Percentiles rank a stretch among this genome's conserved stretches.
Conservation (phyloP, 2,329 filamentous ascomycete genomes). For the Phaeosphaeria sp. region DNA sequence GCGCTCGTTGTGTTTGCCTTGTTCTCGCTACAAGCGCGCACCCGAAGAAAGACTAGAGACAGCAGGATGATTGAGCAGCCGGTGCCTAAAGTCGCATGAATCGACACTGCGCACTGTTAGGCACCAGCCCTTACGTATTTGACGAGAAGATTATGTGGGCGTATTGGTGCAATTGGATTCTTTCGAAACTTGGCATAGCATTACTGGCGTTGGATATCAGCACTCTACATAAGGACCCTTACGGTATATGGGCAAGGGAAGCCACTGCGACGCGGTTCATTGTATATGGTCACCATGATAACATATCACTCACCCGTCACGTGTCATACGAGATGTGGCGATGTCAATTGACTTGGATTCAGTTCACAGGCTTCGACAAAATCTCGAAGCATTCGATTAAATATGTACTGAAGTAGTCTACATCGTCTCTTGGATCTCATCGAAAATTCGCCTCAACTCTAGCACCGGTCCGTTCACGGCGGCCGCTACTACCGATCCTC, state of each 20-base stretch:
- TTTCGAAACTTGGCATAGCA: neutral
- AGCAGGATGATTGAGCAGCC: conserved; percentile 5
- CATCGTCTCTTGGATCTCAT: no score
- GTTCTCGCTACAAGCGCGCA: conserved; percentile 29
- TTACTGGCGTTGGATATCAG: neutral
- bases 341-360: neutral
- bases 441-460: no score
- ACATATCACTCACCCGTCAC: neutral
- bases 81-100: neutral
- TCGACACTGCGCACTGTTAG: neutral
- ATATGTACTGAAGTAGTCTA: neutral
- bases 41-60: conserved; percentile 27
- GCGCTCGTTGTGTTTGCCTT: conserved; percentile 25
- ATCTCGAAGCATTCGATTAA: neutral
- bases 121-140: neutral
- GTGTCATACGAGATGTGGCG: neutral
- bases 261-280: neutral
- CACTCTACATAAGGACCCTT: neutral
- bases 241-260: neutral
- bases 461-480: no score
- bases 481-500: neutral
- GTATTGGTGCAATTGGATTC: neutral
- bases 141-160: neutral
- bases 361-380: neutral
- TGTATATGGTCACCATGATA: neutral